Percentiles rank a stretch among this genome's conserved stretches.
phyloP scores from a whole-genome alignment of 495 filamentous ascomycete species.

The Pseudoneurospora amorphoporcata region DNA sequence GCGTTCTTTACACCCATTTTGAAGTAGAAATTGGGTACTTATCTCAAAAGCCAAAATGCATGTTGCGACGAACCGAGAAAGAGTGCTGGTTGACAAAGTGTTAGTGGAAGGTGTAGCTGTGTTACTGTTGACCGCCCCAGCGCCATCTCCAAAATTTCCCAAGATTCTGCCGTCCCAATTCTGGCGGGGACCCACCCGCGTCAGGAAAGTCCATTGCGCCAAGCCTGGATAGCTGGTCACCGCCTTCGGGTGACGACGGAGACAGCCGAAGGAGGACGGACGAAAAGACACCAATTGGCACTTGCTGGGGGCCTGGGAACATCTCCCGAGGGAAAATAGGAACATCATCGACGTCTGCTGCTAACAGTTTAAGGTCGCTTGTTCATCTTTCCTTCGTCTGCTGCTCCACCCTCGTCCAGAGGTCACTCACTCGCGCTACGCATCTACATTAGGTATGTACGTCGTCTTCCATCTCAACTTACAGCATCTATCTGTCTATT shows the following conservation, averaged over 20 bases:
- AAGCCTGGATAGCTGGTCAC: constrained; percentile 15
- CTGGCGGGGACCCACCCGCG: background rate
- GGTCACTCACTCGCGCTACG: background rate
- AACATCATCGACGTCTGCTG: background rate
- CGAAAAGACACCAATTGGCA: background rate
- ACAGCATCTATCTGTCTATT: background rate
- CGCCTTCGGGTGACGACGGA: constrained; percentile 26
- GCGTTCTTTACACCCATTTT: background rate
- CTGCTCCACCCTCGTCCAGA: background rate
- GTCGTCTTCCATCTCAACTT: background rate
- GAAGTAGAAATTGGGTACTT: background rate
- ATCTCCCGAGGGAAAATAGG: background rate
- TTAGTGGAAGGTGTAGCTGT: background rate
- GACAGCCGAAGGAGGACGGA: constrained; percentile 5
- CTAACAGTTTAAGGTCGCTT: background rate
- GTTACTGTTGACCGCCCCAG: background rate
- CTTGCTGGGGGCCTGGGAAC: background rate
- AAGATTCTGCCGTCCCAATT: constrained; percentile 27
- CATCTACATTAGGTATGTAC: background rate
- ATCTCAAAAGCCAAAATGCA: background rate
- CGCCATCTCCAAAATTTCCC: constrained; percentile 18
- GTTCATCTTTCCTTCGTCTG: background rate
- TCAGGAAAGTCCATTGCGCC: background rate
- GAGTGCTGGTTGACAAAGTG: background rate
- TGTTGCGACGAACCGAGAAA: background rate